Evolutionary conservation across 257 asterid species (phyloP).

Genomic region (Capsicum baccatum): DNA sequence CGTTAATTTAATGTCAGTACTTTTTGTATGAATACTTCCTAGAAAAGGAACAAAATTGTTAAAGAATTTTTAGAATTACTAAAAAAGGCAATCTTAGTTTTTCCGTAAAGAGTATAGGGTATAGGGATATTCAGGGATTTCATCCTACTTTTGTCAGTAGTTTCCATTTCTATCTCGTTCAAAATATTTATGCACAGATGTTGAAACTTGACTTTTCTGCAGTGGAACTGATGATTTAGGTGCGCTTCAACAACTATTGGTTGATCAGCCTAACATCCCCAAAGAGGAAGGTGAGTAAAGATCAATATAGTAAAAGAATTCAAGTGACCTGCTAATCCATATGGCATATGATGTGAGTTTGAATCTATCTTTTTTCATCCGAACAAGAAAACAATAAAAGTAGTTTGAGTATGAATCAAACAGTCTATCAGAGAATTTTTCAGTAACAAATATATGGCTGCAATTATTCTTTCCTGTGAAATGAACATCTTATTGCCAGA

Average conservation of each 20-base stretch:
- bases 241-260: slow-evolving; percentile 65
- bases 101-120: neutral
- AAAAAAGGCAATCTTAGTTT: neutral
- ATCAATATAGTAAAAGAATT: neutral
- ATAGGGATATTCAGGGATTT: neutral
- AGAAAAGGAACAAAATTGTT: slow-evolving; percentile 9
- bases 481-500: neutral
- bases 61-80: neutral
- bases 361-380: neutral
- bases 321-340: slow-evolving; percentile 1
- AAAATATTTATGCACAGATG: slow-evolving; percentile 8
- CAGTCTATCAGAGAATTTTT: neutral
- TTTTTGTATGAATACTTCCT: neutral
- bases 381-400: neutral
- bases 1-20: neutral
- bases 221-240: slow-evolving; percentile 64
- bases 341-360: neutral
- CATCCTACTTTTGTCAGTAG: neutral
- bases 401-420: neutral
- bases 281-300: slow-evolving; percentile 66
- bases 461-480: neutral
- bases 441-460: neutral
- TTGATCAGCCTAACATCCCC: slow-evolving; percentile 87
- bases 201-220: slow-evolving; percentile 33
- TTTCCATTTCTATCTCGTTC: neutral